Evolutionary conservation across 2,329 filamentous ascomycete species (phyloP), one percentile per base, ranked within the genome.

Genomic region (Blastomyces emzantsi): DNA sequence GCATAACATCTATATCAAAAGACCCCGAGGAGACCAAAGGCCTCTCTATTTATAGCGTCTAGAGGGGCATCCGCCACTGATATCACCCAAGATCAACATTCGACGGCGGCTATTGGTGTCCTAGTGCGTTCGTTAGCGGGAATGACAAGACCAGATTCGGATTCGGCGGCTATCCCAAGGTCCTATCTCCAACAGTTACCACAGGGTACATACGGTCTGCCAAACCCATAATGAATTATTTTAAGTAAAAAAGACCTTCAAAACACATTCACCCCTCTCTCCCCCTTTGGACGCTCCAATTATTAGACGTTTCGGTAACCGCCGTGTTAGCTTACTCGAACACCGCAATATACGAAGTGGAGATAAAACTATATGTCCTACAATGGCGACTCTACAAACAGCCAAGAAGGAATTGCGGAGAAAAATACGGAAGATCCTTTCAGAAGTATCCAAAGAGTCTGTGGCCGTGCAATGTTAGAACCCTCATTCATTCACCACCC

Each of bases 351-450:
- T 22, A 39, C 36, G 36, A 9, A 39, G 36, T 39, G 9, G 9
- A 55, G 19, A 56, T 39, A 39, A 9, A 22, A 2, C 28, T 43
- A 9, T 11, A 62, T 43, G 36, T 19, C 4, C 28, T 22, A 19
- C 36, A 19, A 68, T 68, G 66, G 77, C 83, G 56, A 78, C 83
- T 61, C 76, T 92, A 63, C 82, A 82, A 67, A 80, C 82, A 64
- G 86, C 89, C 55, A 96, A 96, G 78, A 87, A 88, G 73, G 87
- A 90, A 69, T 80, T 96, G 66, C 84, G 92, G 64, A 81, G 80
- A 66, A 77, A 83, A 62, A 88, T 96, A 78, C 92, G 88, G 72
- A 78, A 83, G 67, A 81, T 81, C 41, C 81, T 96, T 25, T 81
- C 83, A 25, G 75, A 73, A 8, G 73, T 96, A 58, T 76, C 86